Evolutionary conservation across 768 basidiomycete species (phyloP).

Genomic region (Hericium erinaceus): DNA sequence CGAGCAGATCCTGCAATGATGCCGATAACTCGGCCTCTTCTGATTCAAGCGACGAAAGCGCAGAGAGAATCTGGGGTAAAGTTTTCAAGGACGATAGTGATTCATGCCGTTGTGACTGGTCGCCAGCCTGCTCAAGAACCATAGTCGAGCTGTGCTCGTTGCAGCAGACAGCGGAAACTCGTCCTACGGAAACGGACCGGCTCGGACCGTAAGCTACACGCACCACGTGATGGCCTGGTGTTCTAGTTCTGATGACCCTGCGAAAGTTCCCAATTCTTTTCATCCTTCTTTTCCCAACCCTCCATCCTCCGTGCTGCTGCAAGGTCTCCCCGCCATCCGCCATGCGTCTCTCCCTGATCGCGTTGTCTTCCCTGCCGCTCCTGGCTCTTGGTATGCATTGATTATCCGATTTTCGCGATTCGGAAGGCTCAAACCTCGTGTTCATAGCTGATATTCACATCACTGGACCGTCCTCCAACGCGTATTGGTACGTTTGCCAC

Average conservation of each 20-base stretch:
- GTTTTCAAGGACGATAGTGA: constrained; percentile 37
- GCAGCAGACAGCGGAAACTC: too few species aligned
- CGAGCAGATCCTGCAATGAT: constrained; percentile 61
- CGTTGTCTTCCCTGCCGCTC: constrained; percentile 20
- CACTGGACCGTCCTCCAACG: constrained; percentile 18
- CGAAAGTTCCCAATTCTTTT: too few species aligned
- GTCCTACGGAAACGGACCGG: too few species aligned
- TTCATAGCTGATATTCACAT: constrained; percentile 23
- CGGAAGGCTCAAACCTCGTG: neutral
- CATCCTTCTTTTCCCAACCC: neutral
- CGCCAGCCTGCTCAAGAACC: too few species aligned
- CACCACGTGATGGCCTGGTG: too few species aligned
- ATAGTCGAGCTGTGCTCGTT: too few species aligned
- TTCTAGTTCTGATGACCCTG: too few species aligned
- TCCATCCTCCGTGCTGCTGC: neutral
- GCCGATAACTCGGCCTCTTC: constrained; percentile 71
- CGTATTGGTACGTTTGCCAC: constrained; percentile 22
- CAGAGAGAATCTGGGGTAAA: constrained; percentile 63
- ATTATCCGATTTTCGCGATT: neutral
- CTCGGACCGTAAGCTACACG: too few species aligned
- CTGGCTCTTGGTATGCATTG: constrained; percentile 15
- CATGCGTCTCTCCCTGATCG: constrained; percentile 21
- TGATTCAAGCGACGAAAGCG: constrained; percentile 64
- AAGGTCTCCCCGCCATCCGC: constrained; percentile 4
- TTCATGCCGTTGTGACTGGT: too few species aligned